Evolutionary conservation across 306 rosid genomes (phyloP), one percentile per base, ranked within the genome.

Genomic region (Cicer bijugum): DNA sequence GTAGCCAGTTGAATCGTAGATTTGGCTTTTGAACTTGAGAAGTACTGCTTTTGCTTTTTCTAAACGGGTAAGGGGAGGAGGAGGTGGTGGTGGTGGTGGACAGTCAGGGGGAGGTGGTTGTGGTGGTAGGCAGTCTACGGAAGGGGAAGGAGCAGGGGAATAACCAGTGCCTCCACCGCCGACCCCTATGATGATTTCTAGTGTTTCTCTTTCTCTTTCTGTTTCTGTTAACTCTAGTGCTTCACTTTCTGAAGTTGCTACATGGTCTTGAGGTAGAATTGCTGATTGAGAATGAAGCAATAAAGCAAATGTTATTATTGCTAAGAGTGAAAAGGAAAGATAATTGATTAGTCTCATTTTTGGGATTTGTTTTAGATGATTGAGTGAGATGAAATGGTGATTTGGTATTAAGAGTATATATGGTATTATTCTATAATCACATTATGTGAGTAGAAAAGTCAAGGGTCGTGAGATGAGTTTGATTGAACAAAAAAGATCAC

Each of bases 141-240:
- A 14, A 28, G 90, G 88, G 5, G 81, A 19, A 4, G 90, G 86
- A 10, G 85, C 1, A 17, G 86, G 89, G 45, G 57, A 4, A 51
- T 23, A 28, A 57, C 67, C 33, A 0, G 9, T n/a, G 3, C 74
- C 74, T 0, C 77, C 81, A 0, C 85, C 84, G 0, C 88, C 88
- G 0, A 75, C 85, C 2, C 86, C 88, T 0, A 80, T 77, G 78
- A 78, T 75, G 15, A 87, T 84, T 78, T 84, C 84, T 0, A 82
- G 67, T 10, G 84, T 16, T 16, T 16, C 0, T 16, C 88, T 71
- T 17, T 47, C 33, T 8, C 88, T 71, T 17, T 47, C 33, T 8
- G 61, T 1, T 37, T 44, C 42, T 38, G 63, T 6, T 69, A 58
- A n/a, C n/a, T 80, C 82, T 1, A 80, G 19, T 15, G 84, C 83